Evolutionary conservation across 495 filamentous ascomycete genomes (phyloP), one percentile per base, ranked within the genome.

Genomic region (Xylaria acuta): DNA sequence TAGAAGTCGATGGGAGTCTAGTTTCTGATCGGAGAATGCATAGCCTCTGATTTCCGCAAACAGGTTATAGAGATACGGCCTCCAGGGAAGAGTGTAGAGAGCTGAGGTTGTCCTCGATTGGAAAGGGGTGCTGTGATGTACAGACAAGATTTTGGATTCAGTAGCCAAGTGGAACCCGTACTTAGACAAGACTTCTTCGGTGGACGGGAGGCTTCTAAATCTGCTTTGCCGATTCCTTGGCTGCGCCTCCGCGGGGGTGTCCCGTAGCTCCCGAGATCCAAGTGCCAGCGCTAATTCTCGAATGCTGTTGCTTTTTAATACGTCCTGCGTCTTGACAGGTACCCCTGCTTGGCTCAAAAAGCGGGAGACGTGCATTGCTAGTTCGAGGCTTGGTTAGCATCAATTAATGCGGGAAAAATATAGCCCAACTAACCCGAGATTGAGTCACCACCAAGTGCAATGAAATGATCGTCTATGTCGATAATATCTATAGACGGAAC

Each of bases 391-490:
- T 5, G 11, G 58, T 62, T 40, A 62, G 58, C 20, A 20, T 30
- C 1, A 20, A 7, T 38, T 38, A 38, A 8, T 34, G 22, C 8
- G 20, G 32, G 34, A 12, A 38, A 59, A 38, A 7, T 14, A 6
- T 32, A 40, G 20, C 30, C 11, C 18, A 32, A 22, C 58, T 62
- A n/a, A 62, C 58, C 88, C n/a, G 85, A 83, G 60, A 91, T 88
- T 0, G 89, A 91, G 70, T 91, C 89, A 64, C 89, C 89, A 30
- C 89, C 89, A 12, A 90, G 77, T 12, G 77, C 81, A 38, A 91
- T 77, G 76, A 91, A 91, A 58, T 83, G 84, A 70, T 86, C 80
- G 40, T 84, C 73, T 32, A 84, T 32, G 16, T 80, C 77, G 54
- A 90, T 83, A 18, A 71, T 51, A 6, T 83, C 66, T 25, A 59